Percentiles rank a stretch among this genome's conserved stretches.
Evolutionary conservation across 2,329 filamentous ascomycete species (phyloP).

Genomic region (Fusarium cicatricum): DNA sequence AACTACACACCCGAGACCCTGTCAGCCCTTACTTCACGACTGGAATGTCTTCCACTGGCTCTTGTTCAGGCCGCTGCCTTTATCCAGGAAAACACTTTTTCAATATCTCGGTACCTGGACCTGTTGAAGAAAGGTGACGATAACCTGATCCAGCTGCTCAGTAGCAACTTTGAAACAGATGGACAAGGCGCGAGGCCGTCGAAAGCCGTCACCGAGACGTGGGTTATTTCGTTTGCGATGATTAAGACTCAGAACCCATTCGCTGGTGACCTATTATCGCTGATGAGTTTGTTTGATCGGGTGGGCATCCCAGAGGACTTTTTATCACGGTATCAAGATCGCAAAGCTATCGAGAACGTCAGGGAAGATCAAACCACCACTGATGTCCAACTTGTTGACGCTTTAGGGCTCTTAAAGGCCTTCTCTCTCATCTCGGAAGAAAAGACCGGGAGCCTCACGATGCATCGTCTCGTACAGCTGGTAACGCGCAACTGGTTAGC

Average conservation of each 20-base stretch:
- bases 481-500: constrained; percentile 4
- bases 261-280: constrained; percentile 41
- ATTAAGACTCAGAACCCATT: constrained; percentile 34
- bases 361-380: constrained; percentile 22
- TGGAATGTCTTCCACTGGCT: constrained; percentile 46
- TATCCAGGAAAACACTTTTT: constrained; percentile 40
- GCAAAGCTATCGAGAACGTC: no score
- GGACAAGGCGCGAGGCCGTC: constrained; percentile 41
- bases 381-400: constrained; percentile 12
- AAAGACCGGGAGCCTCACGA: neutral
- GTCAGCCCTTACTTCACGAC: constrained; percentile 31
- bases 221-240: constrained; percentile 45
- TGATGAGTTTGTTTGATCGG: constrained; percentile 37
- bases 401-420: constrained; percentile 39
- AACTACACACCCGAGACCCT: no score
- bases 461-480: constrained; percentile 26
- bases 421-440: constrained; percentile 33
- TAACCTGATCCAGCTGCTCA: constrained; percentile 35
- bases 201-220: constrained; percentile 15
- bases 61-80: constrained; percentile 46
- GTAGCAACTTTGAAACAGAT: constrained; percentile 40
- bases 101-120: constrained; percentile 40
- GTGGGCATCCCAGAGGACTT: no score
- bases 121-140: constrained; percentile 33
- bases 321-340: no score